These are phyloP conservation scores for Passiflora organensis DNA, from an alignment of 345 rosid species.

Conservation along the genomic window DNA sequence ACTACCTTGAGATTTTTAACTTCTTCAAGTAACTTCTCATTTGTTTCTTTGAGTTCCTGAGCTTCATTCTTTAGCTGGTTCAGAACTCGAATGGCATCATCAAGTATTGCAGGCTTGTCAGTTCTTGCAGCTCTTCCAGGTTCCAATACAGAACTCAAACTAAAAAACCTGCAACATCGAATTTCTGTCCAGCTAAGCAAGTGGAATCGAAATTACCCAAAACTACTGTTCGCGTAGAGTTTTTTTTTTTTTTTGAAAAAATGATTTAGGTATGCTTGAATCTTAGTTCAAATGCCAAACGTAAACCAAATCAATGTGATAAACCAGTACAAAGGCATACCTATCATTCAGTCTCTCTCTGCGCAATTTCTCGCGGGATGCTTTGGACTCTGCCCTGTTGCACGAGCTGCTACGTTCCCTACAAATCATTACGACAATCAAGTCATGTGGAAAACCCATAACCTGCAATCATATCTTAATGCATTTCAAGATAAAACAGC, in stretches of 20 bases:
- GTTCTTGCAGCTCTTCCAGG: conserved; percentile 25
- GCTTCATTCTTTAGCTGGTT: conserved; percentile 23
- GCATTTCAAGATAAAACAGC: no score
- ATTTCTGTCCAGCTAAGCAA: background rate
- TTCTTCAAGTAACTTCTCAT: conserved; percentile 25
- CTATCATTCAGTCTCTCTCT: conserved; percentile 33
- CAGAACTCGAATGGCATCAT: conserved; percentile 28
- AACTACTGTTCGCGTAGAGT: background rate
- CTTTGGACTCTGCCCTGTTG: conserved; percentile 22
- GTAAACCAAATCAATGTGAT: no score
- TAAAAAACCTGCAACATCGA: conserved; percentile 23
- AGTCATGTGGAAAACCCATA: no score
- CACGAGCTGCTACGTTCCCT: conserved; percentile 23
- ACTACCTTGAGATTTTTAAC: conserved; percentile 25
- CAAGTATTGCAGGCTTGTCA: conserved; percentile 27
- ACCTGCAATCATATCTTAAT: no score
- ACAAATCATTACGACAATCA: conserved; percentile 1
- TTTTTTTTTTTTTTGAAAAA: no score
- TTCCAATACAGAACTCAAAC: conserved; percentile 27
- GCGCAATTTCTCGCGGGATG: conserved; percentile 27
- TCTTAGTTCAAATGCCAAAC: background rate
- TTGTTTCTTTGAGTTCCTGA: conserved; percentile 26
- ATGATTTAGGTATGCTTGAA: background rate
- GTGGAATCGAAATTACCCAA: no score
- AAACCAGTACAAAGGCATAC: conserved; percentile 3